Percentiles rank a stretch among this genome's conserved stretches.
Conservation (phyloP, 129 eudicot species). For the Flaveria robusta region DNA sequence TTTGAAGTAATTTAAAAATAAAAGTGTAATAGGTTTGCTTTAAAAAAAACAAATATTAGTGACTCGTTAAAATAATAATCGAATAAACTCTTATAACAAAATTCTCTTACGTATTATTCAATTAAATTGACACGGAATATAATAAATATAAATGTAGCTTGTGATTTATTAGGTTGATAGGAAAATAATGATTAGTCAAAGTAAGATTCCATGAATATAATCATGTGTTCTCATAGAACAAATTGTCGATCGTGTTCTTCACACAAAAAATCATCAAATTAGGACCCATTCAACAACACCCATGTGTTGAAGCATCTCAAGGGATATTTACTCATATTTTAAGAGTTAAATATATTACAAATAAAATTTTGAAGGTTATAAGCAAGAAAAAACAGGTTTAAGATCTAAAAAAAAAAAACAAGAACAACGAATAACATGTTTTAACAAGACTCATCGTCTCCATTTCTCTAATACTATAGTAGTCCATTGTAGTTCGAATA, state of each 20-base stretch:
- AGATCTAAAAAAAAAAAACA: not conserved
- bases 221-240: constrained; percentile 10
- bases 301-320: constrained; percentile 8
- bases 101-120: too few species aligned
- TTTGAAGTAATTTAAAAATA: too few species aligned
- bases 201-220: constrained; percentile 24
- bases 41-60: too few species aligned
- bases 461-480: too few species aligned
- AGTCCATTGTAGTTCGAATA: too few species aligned
- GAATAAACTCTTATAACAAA: too few species aligned
- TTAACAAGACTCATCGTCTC: too few species aligned
- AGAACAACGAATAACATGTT: too few species aligned
- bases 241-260: not conserved
- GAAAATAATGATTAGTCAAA: constrained; percentile 28
- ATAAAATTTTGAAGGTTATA: not conserved
- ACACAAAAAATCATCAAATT: not conserved
- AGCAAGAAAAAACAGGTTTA: not conserved
- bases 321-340: not conserved
- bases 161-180: constrained; percentile 15
- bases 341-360: not conserved
- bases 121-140: not conserved
- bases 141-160: not conserved
- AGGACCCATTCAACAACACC: not conserved
- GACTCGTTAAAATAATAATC: too few species aligned
- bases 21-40: too few species aligned